Conservation (phyloP, 169 alveolate genomes). For the Plasmodium malariae region DNA sequence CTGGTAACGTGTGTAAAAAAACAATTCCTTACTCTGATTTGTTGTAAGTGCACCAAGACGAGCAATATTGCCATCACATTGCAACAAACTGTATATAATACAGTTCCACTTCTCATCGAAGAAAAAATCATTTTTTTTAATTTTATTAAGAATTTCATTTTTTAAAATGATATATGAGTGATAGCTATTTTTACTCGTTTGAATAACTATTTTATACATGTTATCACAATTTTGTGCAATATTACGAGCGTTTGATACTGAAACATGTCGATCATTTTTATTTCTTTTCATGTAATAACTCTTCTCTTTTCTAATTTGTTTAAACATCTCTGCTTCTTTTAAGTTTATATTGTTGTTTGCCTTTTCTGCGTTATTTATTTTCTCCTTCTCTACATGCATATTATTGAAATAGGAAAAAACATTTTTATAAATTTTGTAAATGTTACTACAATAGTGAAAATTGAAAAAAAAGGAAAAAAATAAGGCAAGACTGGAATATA, state of each 20-base stretch:
- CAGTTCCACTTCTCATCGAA: not conserved
- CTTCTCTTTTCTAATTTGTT: constrained; percentile 7
- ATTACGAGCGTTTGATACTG: no score
- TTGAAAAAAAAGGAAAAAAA: constrained; percentile 35
- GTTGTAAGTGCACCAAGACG: not conserved
- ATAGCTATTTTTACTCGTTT: constrained; percentile 1
- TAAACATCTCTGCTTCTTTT: constrained; percentile 1
- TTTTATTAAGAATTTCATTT: not conserved
- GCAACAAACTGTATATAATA: not conserved
- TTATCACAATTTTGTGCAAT: not conserved
- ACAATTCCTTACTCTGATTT: not conserved
- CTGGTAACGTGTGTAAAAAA: not conserved
- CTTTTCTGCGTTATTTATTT: not conserved
- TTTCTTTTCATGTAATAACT: not conserved
- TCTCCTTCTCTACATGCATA: not conserved
- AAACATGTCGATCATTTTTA: no score
- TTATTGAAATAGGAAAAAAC: constrained; percentile 4
- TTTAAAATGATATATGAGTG: not conserved
- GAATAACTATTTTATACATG: not conserved
- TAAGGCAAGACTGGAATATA: constrained; percentile 15
- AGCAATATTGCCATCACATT: not conserved
- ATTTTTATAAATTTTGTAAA: constrained; percentile 20
- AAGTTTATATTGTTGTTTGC: constrained; percentile 3
- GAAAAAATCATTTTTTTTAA: not conserved
- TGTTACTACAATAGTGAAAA: constrained; percentile 45